These are phyloP conservation scores for Basidioascus undulatus DNA, from an alignment of 768 basidiomycete genomes.

Conservation along the genomic window DNA sequence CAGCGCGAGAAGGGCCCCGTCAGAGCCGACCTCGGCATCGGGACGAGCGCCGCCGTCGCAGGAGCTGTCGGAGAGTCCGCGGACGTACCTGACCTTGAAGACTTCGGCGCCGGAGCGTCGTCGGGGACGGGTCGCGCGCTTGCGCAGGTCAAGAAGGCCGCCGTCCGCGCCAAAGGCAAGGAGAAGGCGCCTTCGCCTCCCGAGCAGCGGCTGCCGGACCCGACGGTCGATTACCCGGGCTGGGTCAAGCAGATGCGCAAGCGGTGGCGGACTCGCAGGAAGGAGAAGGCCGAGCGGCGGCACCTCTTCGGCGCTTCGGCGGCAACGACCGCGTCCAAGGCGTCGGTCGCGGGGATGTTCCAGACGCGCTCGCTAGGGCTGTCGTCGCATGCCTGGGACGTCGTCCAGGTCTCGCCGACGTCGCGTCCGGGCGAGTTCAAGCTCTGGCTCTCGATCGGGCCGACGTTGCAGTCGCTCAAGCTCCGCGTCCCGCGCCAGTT, in stretches of 20 bases:
- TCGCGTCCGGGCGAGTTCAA: constrained; percentile 54
- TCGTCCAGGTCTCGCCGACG: constrained; percentile 43
- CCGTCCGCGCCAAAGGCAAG: too few relatives aligned
- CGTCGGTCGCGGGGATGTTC: constrained; percentile 65
- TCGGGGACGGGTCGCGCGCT: constrained; percentile 7
- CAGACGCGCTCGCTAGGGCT: constrained; percentile 25
- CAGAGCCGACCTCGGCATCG: constrained; percentile 12
- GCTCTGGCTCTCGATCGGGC: constrained; percentile 66
- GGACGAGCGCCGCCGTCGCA: constrained; percentile 14
- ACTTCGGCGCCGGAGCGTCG: background rate
- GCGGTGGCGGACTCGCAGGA: constrained; percentile 60
- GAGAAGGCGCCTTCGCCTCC: constrained; percentile 20
- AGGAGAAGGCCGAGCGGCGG: constrained; percentile 23
- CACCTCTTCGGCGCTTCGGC: constrained; percentile 18
- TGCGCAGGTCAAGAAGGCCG: too few relatives aligned
- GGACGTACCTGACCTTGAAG: too few relatives aligned
- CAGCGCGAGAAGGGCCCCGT: constrained; percentile 20
- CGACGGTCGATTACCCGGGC: constrained; percentile 36
- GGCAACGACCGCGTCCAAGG: constrained; percentile 20
- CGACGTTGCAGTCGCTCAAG: constrained; percentile 50
- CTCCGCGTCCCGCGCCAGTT: constrained; percentile 76
- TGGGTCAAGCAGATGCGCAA: constrained; percentile 58
- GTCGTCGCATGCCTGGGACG: constrained; percentile 58
- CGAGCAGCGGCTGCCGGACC: constrained; percentile 33
- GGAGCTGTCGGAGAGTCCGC: constrained; percentile 30